Conservation (phyloP, 805 yeast species). For the Diddensiella caesifluorescens region DNA sequence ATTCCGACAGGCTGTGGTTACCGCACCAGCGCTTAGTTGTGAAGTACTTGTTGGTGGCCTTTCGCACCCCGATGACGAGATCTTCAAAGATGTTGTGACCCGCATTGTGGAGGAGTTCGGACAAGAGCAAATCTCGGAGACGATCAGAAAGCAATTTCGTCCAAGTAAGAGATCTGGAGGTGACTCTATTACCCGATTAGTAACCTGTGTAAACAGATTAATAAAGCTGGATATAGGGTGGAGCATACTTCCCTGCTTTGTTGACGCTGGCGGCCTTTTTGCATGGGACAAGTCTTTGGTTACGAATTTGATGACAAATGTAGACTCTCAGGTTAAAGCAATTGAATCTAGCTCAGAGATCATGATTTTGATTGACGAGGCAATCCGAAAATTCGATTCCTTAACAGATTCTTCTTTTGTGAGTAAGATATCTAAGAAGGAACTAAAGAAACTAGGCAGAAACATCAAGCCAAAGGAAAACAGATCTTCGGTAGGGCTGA, state of each 20-base stretch:
- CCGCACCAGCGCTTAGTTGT: slow-evolving; percentile 65
- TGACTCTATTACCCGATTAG: slow-evolving; percentile 19
- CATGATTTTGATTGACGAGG: slow-evolving; percentile 26
- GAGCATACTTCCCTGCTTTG: slow-evolving; percentile 55
- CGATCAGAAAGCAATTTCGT: slow-evolving; percentile 26
- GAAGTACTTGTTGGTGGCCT: slow-evolving; percentile 60
- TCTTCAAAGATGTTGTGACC: slow-evolving; percentile 60
- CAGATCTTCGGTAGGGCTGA: too few relatives aligned
- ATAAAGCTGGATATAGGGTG: slow-evolving; percentile 47
- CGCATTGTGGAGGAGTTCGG: slow-evolving; percentile 66
- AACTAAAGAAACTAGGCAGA: slow-evolving; percentile 23
- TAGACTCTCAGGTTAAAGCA: slow-evolving; percentile 45
- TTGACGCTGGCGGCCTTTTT: slow-evolving; percentile 71
- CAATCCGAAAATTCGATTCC: slow-evolving; percentile 23
- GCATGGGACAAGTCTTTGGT: slow-evolving; percentile 54
- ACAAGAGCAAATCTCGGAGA: slow-evolving; percentile 34
- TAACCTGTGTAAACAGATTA: slow-evolving; percentile 39
- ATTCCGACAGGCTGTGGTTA: slow-evolving; percentile 74
- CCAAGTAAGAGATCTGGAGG: slow-evolving; percentile 8
- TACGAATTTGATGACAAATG: slow-evolving; percentile 39
- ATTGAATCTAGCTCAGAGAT: slow-evolving; percentile 21
- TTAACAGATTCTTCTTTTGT: slow-evolving; percentile 17
- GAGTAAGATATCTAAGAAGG: slow-evolving; percentile 18
- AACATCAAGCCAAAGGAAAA: slow-evolving; percentile 17
- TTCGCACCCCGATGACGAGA: slow-evolving; percentile 50